Evolutionary conservation across 2,329 filamentous ascomycete genomes (phyloP), one percentile per base, ranked within the genome.

Genomic region (Cladosporium sp.): DNA sequence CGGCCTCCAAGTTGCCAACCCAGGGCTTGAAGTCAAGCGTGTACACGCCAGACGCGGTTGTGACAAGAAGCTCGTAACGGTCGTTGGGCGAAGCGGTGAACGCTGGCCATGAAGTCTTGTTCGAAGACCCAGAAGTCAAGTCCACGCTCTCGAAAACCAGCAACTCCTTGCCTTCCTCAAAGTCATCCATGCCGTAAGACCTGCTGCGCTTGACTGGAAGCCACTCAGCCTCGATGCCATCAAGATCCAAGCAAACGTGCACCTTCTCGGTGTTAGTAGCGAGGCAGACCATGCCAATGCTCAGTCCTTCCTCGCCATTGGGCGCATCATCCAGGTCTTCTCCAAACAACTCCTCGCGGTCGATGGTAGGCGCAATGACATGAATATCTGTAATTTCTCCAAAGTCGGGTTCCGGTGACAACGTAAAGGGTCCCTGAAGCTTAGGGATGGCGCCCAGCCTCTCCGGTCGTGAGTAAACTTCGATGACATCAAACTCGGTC

Each of bases 191-290:
- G 8, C 70, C 69, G 25, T 70, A 69, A 10, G 70, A 65, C 61
- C 72, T 63, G 30, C 69, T 69, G 8, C 74, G 70, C 58, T 76
- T 75, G 18, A 76, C 74, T 23, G 87, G 86, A 8, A 89, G 80
- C 87, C 87, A 89, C 70, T 86, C 84, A 8, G 85, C 87, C 69
- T 88, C 82, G 2, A 89, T 82, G 0, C 86, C 87, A 59, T 88
- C 84, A 34, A 88, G 74, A 69, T 89, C 85, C 30, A 89, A 79
- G 67, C 84, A 88, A 34, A 88, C 75, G 68, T 88, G 84, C 8
- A 89, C 79, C 63, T 84, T 80, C 53, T 83, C 83, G 25, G 80
- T 81, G 36, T 80, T 82, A 3, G 85, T 88, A 18, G 85, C 80
- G 11, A 89, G 74, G 71, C 85, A 88, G 7, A 89, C 78, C 13